Percentiles rank a stretch among this genome's conserved stretches.
These are phyloP conservation scores for Tribonema minus DNA, from an alignment of 108 stramenopile species.

Conservation along the genomic window DNA sequence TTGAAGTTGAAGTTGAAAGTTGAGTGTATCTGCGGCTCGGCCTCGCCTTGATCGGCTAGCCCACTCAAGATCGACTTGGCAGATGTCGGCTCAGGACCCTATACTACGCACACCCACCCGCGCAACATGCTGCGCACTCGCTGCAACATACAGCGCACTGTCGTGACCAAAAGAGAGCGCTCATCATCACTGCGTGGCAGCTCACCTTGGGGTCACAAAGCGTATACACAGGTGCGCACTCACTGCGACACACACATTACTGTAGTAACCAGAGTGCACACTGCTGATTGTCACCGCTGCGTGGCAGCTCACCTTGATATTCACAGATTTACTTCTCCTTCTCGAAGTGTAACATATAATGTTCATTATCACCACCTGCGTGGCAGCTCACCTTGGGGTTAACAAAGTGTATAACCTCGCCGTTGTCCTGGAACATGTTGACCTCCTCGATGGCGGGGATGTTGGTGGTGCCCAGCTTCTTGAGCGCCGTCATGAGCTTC, in stretches of 20 bases:
- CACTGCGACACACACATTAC: neutral
- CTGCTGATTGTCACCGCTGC: neutral
- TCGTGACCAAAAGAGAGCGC: no score
- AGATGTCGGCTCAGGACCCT: no score
- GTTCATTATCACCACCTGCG: neutral
- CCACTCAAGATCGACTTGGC: no score
- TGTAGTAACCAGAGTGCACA: neutral
- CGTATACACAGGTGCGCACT: no score
- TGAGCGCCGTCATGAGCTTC: constrained; percentile 81
- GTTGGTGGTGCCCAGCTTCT: constrained; percentile 93
- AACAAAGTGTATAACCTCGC: constrained; percentile 90
- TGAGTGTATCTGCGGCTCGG: no score
- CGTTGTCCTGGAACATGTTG: constrained; percentile 96
- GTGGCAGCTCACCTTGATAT: neutral
- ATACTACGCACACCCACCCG: no score
- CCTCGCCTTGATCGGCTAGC: no score
- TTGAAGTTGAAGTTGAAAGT: no score
- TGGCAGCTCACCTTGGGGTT: constrained; percentile 79
- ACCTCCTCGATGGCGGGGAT: constrained; percentile 97
- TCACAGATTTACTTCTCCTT: neutral
- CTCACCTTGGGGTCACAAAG: no score
- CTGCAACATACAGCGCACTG: no score
- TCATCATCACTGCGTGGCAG: no score
- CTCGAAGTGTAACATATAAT: neutral
- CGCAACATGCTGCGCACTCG: no score